These are phyloP conservation scores for Dactylellina parvicollis DNA, from an alignment of 2,329 filamentous ascomycete genomes.

Conservation along the genomic window DNA sequence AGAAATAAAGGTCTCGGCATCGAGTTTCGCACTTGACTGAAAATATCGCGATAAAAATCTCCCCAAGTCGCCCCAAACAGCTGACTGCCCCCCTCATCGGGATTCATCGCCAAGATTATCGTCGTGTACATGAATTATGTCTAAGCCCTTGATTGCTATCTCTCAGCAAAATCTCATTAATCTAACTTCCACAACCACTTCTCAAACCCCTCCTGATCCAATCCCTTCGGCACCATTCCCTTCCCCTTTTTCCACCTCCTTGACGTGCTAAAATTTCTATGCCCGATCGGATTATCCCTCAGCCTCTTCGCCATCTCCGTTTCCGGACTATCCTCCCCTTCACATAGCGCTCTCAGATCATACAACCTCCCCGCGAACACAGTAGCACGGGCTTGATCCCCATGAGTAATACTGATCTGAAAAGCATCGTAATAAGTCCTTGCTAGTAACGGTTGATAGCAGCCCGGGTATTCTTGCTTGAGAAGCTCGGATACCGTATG, in stretches of 20 bases:
- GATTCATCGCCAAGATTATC: too few species aligned
- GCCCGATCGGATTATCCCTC: constrained; percentile 57
- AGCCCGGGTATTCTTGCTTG: constrained; percentile 55
- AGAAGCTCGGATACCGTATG: constrained; percentile 56
- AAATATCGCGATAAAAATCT: too few species aligned
- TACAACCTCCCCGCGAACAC: constrained; percentile 62
- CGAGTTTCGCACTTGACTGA: too few species aligned
- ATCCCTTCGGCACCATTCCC: constrained; percentile 55
- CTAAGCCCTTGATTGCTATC: too few species aligned
- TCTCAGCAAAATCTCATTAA: too few species aligned
- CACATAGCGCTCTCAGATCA: constrained; percentile 60
- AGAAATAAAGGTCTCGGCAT: too few species aligned
- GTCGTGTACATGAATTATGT: too few species aligned
- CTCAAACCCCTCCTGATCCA: constrained; percentile 57
- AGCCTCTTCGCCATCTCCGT: constrained; percentile 58
- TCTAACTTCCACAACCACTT: constrained; percentile 60
- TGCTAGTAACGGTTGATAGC: constrained; percentile 56
- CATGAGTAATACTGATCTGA: constrained; percentile 62
- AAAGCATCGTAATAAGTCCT: constrained; percentile 63
- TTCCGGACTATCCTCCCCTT: constrained; percentile 62
- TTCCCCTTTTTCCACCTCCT: constrained; percentile 54
- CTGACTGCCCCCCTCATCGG: too few species aligned
- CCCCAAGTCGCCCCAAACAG: too few species aligned
- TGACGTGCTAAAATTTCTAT: constrained; percentile 55
- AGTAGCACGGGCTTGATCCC: constrained; percentile 63